A percentile compares a stretch with the other conserved stretches of the same genome.
Evolutionary conservation across 192 early-diverging fungal genomes (phyloP).

Genomic region (Kappamyces sp.): DNA sequence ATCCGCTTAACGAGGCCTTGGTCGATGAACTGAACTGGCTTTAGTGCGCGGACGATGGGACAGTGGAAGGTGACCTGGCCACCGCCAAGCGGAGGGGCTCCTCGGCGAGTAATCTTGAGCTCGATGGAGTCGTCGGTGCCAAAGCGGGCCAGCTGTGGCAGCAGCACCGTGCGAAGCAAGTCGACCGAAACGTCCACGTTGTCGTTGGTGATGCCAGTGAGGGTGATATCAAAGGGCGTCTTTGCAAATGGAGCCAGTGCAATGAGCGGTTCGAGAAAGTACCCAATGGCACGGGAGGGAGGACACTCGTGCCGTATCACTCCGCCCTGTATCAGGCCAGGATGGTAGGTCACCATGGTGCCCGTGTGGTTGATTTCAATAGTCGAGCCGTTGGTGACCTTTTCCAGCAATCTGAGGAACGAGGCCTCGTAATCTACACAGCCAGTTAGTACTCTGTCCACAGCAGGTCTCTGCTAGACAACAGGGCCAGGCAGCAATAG

Average conservation of each 20-base stretch:
- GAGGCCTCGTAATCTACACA: constrained; percentile 80
- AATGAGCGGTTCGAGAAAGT: constrained; percentile 89
- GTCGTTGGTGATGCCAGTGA: constrained; percentile 90
- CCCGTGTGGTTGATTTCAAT: constrained; percentile 94
- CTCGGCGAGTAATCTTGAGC: constrained; percentile 81
- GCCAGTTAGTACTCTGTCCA: constrained; percentile 1
- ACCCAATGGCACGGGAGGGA: constrained; percentile 77
- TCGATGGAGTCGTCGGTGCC: constrained; percentile 80
- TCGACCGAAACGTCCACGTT: constrained; percentile 88
- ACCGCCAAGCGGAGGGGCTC: constrained; percentile 86
- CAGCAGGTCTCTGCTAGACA: background rate
- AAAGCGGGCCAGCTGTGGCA: constrained; percentile 80
- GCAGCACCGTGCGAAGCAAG: constrained; percentile 79
- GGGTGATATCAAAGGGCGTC: constrained; percentile 68
- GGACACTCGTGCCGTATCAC: constrained; percentile 83
- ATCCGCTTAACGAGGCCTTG: constrained; percentile 85
- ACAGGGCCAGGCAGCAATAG: too few species aligned
- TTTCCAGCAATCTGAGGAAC: constrained; percentile 87
- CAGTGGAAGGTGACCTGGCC: constrained; percentile 86
- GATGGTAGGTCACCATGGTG: constrained; percentile 77
- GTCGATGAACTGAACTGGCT: constrained; percentile 76
- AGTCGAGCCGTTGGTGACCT: constrained; percentile 84
- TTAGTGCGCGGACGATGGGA: constrained; percentile 68
- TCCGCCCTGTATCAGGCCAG: constrained; percentile 87
- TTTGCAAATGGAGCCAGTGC: constrained; percentile 93